phyloP scores from a whole-genome alignment of 106 monocot genomes.

The Dioscorea alata region DNA sequence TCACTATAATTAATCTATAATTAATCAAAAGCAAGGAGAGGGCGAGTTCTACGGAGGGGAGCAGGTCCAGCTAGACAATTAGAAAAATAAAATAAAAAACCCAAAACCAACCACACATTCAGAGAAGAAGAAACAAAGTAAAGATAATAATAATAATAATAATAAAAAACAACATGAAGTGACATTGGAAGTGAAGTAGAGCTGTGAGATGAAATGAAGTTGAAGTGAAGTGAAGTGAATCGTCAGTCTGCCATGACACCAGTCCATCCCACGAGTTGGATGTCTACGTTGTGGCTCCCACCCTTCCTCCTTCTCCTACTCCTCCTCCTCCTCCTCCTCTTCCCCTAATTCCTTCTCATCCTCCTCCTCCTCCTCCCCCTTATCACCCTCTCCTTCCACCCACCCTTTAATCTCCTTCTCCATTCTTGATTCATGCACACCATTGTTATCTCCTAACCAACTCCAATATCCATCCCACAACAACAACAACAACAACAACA shows the following conservation, averaged over 20 bases:
- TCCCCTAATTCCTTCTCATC: not conserved
- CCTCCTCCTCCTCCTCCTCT: not conserved
- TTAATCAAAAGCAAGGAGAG: no score
- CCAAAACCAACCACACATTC: no score
- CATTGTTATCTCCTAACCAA: no score
- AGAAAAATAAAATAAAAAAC: no score
- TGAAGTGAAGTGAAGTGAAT: not conserved
- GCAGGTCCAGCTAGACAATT: not conserved
- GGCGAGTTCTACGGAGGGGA: no score
- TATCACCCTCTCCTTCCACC: not conserved
- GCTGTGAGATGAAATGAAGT: no score
- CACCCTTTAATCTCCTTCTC: not conserved
- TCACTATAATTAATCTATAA: no score
- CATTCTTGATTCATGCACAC: not conserved
- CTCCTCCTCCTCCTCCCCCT: not conserved
- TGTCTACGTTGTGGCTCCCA: constrained; percentile 33
- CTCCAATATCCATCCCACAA: no score
- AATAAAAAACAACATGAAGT: constrained; percentile 4
- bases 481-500: no score
- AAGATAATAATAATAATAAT: no score
- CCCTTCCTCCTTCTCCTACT: not conserved
- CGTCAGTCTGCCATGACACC: constrained; percentile 21
- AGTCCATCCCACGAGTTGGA: constrained; percentile 25
- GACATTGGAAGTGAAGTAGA: constrained; percentile 8
- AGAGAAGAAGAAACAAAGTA: not conserved